Percentiles rank a stretch among this genome's conserved stretches.
Evolutionary conservation across 805 yeast species (phyloP).

Genomic region (Myxozyma melibiosi): DNA sequence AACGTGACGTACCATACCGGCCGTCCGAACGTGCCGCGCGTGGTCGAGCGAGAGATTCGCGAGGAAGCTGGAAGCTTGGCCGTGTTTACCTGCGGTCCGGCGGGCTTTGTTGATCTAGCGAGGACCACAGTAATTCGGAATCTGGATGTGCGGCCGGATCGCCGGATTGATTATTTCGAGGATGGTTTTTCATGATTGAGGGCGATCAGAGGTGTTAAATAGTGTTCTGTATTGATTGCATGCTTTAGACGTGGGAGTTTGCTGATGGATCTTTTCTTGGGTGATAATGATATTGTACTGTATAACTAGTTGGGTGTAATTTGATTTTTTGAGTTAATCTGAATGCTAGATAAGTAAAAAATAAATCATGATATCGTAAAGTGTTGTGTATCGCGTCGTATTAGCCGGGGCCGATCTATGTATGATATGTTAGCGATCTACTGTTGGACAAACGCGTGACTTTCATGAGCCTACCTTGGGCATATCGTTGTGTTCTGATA

Average conservation of each 20-base stretch:
- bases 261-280: not conserved
- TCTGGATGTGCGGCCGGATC: constrained; percentile 46
- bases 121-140: constrained; percentile 53
- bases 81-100: constrained; percentile 65
- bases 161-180: constrained; percentile 69
- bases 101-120: constrained; percentile 57
- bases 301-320: too few species aligned
- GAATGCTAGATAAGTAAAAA: too few species aligned
- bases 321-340: too few species aligned
- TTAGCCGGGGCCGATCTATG: constrained; percentile 29
- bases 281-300: too few species aligned
- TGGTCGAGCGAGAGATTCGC: constrained; percentile 41
- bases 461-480: constrained; percentile 30
- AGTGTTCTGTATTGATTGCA: too few species aligned
- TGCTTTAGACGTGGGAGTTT: too few species aligned
- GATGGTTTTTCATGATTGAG: constrained; percentile 72
- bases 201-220: too few species aligned
- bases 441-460: not conserved
- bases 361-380: not conserved
- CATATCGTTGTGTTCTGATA: constrained; percentile 38
- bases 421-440: not conserved
- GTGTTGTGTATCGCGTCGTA: not conserved
- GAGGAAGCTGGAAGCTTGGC: constrained; percentile 50
- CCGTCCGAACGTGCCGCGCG: constrained; percentile 51
- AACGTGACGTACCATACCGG: constrained; percentile 19